phyloP scores from a whole-genome alignment of 805 yeast genomes.

The Sugiyamaella chiloensis region DNA sequence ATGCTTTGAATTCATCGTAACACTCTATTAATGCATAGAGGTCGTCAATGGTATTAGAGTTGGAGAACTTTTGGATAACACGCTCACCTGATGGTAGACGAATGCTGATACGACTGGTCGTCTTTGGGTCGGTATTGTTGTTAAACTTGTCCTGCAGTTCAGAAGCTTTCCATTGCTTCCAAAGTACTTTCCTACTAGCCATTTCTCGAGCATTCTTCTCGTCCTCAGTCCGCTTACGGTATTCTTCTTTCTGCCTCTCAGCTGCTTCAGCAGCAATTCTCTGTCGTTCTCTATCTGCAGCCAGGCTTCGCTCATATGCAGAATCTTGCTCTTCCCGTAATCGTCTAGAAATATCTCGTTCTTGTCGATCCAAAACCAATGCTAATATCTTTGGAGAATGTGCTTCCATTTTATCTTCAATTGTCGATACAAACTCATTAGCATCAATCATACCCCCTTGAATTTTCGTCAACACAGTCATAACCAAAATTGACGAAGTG shows the following conservation, averaged over 20 bases:
- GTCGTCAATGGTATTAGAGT: slow-evolving; percentile 51
- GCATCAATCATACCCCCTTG: slow-evolving; percentile 51
- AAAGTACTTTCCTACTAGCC: slow-evolving; percentile 32
- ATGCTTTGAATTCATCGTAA: slow-evolving; percentile 24
- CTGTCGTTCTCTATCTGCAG: slow-evolving; percentile 57
- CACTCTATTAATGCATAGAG: slow-evolving; percentile 71
- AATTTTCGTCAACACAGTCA: slow-evolving; percentile 57
- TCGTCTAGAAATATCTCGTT: slow-evolving; percentile 51
- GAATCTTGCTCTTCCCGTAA: slow-evolving; percentile 71
- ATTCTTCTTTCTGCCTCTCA: slow-evolving; percentile 20
- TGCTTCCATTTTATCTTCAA: slow-evolving; percentile 48
- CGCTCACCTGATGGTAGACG: slow-evolving; percentile 64
- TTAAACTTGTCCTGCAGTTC: slow-evolving; percentile 22
- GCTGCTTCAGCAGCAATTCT: slow-evolving; percentile 25
- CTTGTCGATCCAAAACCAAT: slow-evolving; percentile 61
- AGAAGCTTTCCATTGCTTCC: slow-evolving; percentile 50
- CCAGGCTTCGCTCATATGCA: slow-evolving; percentile 69
- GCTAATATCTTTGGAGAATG: slow-evolving; percentile 56
- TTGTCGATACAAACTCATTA: slow-evolving; percentile 41
- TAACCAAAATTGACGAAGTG: slow-evolving; percentile 42
- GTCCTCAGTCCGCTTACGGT: slow-evolving; percentile 17
- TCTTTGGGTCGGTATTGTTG: neutral
- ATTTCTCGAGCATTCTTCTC: slow-evolving; percentile 15
- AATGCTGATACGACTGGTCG: slow-evolving; percentile 58
- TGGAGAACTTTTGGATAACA: slow-evolving; percentile 46